Evolutionary conservation across 768 basidiomycete genomes (phyloP).

Genomic region (Hygrocybe punicea): DNA sequence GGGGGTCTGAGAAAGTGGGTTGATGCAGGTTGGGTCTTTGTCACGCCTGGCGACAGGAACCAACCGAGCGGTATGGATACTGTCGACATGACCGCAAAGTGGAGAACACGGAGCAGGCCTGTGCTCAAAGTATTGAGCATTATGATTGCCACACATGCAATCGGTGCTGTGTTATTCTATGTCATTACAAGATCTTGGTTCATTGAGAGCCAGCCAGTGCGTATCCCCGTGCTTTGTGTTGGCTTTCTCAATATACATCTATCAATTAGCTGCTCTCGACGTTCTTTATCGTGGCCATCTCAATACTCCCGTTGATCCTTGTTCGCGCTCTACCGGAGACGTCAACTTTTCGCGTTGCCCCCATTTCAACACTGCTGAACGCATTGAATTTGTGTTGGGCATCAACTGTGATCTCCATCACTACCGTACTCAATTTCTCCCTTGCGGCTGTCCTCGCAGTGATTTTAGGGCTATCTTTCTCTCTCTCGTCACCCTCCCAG

Average conservation of each 20-base stretch:
- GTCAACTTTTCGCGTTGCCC: conserved; percentile 28
- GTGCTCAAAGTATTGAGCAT: conserved; percentile 52
- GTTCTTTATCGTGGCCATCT: conserved; percentile 29
- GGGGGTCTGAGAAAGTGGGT: conserved; percentile 75
- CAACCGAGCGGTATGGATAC: background rate
- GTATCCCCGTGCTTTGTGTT: conserved; percentile 1
- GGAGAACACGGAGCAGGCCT: conserved; percentile 51
- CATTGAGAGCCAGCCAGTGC: conserved; percentile 40
- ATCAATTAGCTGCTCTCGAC: conserved; percentile 21
- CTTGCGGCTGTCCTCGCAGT: conserved; percentile 72
- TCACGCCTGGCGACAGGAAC: conserved; percentile 9
- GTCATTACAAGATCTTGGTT: conserved; percentile 46
- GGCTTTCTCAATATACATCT: background rate
- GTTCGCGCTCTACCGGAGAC: conserved; percentile 22
- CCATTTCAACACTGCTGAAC: conserved; percentile 54
- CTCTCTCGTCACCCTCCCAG: conserved; percentile 37
- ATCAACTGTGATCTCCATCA: conserved; percentile 81
- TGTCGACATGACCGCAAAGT: conserved; percentile 19
- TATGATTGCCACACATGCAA: conserved; percentile 52
- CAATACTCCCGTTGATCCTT: conserved; percentile 35
- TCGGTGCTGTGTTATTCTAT: conserved; percentile 53
- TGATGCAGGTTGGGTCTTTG: conserved; percentile 53
- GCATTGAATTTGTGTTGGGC: conserved; percentile 76
- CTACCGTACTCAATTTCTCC: conserved; percentile 89
- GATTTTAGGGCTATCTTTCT: conserved; percentile 63